Evolutionary conservation across 805 yeast genomes (phyloP), one percentile per base, ranked within the genome.

Genomic region (Saturnispora quitensis): DNA sequence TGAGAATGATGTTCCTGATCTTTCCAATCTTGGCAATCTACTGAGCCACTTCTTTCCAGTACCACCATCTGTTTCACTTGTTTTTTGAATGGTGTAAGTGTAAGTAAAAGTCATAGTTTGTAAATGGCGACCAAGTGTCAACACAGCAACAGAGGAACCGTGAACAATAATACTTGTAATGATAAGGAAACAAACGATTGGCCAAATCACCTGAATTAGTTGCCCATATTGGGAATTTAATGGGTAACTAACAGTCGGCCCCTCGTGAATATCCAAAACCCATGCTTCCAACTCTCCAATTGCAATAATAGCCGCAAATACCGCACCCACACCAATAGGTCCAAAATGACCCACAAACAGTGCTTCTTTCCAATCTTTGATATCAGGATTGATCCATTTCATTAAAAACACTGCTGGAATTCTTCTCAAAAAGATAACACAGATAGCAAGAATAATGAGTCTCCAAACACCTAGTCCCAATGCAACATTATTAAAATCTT

Each of bases 91-190:
- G 20, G 96, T 89, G 64, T 88, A 84, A 0, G 97, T 80, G 84
- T 90, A 86, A 1, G 97, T 86, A 60, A 91, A 80, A 1, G 96
- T 88, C 83, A 93, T 86, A 49, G 95, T 84, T 70, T 90, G 89
- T 65, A 91, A 76, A 53, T 91, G 85, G 62, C 83, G 86, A 47
- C 99, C 98, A 22, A 84, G 70, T 5, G 88, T 75, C 44, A 76
- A 59, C 3, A 77, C 80, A 1, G 81, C 80, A 13, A 77, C 81
- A 0, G 83, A 77, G 0, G 83, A 77, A 4, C 84, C 84, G 59
- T 80, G 84, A 24, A 80, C 78, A n/a, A 78, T 63, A 55, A 80
- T 78, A 25, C 82, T 77, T 0, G 77, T 73, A 13, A 80, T 65
- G 20, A 80, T 79, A 27, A 77, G 58, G 56, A 79, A 80, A 38